Conservation (phyloP, 495 filamentous ascomycete species). For the Penicillium desertorum region DNA sequence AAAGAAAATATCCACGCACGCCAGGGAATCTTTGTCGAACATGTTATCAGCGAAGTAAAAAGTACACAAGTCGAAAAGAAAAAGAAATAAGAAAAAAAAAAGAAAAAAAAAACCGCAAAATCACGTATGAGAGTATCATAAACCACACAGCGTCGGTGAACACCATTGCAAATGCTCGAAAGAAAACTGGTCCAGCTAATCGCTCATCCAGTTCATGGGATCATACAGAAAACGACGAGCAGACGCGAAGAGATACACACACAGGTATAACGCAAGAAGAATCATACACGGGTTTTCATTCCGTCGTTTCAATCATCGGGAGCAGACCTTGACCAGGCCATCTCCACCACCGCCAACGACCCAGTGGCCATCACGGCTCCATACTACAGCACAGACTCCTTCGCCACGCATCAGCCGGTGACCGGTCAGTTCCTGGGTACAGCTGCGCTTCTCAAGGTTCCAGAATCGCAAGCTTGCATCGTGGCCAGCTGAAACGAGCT, state of each 20-base stretch:
- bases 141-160: constrained; percentile 37
- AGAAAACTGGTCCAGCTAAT: constrained; percentile 41
- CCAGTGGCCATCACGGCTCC: constrained; percentile 91
- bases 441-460: constrained; percentile 91
- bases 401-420: constrained; percentile 92
- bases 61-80: constrained; percentile 35
- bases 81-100: constrained; percentile 14
- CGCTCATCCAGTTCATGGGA: constrained; percentile 46
- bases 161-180: constrained; percentile 48
- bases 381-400: constrained; percentile 87
- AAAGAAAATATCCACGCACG: constrained; percentile 25
- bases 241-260: constrained; percentile 25
- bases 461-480: constrained; percentile 94
- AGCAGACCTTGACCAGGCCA: constrained; percentile 94
- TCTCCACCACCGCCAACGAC: constrained; percentile 96
- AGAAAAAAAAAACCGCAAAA: constrained; percentile 21
- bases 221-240: constrained; percentile 35
- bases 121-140: constrained; percentile 39
- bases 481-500: constrained; percentile 94
- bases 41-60: constrained; percentile 30
- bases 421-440: constrained; percentile 89
- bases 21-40: constrained; percentile 32
- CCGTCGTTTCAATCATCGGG: constrained; percentile 47
- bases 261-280: constrained; percentile 25
- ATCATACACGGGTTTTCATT: constrained; percentile 41